phyloP scores from a whole-genome alignment of 2,329 filamentous ascomycete genomes.

The Leptographium flavum region DNA sequence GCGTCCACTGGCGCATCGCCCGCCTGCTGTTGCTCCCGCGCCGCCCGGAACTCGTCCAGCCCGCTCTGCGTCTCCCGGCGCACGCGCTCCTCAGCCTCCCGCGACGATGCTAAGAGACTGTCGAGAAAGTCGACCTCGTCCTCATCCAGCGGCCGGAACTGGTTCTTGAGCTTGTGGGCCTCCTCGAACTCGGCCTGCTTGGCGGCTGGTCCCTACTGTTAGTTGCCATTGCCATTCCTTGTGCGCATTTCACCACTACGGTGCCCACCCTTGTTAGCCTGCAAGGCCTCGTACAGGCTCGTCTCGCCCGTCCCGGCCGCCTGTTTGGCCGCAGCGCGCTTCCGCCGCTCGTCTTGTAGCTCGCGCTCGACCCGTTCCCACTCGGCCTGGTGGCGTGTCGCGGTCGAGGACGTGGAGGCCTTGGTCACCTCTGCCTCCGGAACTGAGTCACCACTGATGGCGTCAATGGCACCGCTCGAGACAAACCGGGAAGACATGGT shows the following conservation, averaged over 20 bases:
- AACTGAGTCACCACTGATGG: slow-evolving; percentile 17
- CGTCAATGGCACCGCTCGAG: slow-evolving; percentile 36
- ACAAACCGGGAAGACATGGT: slow-evolving; percentile 45
- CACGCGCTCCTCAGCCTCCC: slow-evolving; percentile 38
- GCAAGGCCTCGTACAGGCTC: slow-evolving; percentile 58
- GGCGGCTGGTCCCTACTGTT: slow-evolving; percentile 34
- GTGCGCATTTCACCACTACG: neutral
- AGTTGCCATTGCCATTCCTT: neutral
- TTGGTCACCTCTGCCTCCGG: neutral
- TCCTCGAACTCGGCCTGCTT: slow-evolving; percentile 78
- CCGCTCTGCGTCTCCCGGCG: slow-evolving; percentile 42
- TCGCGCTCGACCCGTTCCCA: slow-evolving; percentile 53
- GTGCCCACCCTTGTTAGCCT: slow-evolving; percentile 66
- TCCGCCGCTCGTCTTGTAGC: slow-evolving; percentile 44
- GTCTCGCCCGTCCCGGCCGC: slow-evolving; percentile 36
- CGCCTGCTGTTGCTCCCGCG: slow-evolving; percentile 22
- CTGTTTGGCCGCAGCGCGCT: slow-evolving; percentile 32
- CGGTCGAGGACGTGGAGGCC: neutral
- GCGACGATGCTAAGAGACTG: slow-evolving; percentile 34
- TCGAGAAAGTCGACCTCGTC: slow-evolving; percentile 67
- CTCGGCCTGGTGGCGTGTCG: slow-evolving; percentile 21
- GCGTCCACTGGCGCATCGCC: neutral
- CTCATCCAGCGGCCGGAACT: slow-evolving; percentile 64
- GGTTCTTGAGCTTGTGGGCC: slow-evolving; percentile 54
- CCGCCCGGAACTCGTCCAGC: slow-evolving; percentile 38